phyloP scores from a whole-genome alignment of 1,139 yeast genomes.

The Suhomyces bolitotheri region DNA sequence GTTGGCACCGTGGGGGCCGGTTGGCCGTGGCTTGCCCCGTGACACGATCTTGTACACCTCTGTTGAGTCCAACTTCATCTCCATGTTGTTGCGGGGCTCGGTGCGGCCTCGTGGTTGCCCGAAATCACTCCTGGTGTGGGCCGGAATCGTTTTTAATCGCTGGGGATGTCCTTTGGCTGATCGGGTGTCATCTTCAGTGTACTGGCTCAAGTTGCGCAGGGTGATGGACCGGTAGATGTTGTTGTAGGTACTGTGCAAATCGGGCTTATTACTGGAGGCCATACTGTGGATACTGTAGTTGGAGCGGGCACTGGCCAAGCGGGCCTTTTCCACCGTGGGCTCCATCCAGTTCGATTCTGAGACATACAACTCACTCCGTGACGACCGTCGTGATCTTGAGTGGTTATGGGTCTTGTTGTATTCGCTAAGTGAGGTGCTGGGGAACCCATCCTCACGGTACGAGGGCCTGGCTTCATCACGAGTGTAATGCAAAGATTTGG shows the following conservation, averaged over 20 bases:
- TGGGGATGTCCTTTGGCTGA: constrained; percentile 7
- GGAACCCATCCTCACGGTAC: constrained; percentile 26
- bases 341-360: constrained; percentile 50
- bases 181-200: constrained; percentile 18
- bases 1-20: too few relatives aligned
- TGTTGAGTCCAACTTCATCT: constrained; percentile 13
- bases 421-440: constrained; percentile 39
- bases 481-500: constrained; percentile 5
- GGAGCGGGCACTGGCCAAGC: constrained; percentile 27
- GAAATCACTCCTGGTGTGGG: background rate
- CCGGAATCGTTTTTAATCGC: background rate
- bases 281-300: constrained; percentile 26
- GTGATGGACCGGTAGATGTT: constrained; percentile 41
- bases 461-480: constrained; percentile 7
- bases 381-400: constrained; percentile 36
- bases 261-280: constrained; percentile 13
- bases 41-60: constrained; percentile 20
- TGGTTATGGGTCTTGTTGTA: constrained; percentile 32
- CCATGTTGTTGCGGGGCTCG: background rate
- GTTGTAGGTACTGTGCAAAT: constrained; percentile 32
- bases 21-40: constrained; percentile 6
- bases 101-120: background rate
- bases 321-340: constrained; percentile 21
- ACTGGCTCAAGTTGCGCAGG: constrained; percentile 30
- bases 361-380: constrained; percentile 43